Conservation (phyloP, 768 basidiomycete species). For the Panaeolus papilionaceus region DNA sequence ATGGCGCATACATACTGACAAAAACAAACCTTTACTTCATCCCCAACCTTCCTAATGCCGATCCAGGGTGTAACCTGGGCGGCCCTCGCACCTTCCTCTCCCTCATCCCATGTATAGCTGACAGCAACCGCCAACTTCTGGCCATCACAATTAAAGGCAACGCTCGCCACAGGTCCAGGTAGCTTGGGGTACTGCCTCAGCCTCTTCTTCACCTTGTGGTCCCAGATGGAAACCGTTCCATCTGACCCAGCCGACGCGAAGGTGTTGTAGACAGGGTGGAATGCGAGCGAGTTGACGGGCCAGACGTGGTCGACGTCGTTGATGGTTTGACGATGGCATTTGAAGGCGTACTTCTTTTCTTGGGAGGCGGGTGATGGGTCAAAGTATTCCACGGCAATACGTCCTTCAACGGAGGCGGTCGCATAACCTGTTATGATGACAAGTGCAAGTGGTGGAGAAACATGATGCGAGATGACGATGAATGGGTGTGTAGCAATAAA, state of each 20-base stretch:
- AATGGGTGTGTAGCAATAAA: not conserved
- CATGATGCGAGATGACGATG: not conserved
- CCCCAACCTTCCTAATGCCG: constrained; percentile 67
- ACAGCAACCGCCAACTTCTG: constrained; percentile 82
- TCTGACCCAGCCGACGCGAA: constrained; percentile 97
- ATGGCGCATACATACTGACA: not conserved
- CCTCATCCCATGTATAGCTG: constrained; percentile 92
- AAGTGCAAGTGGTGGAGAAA: not conserved
- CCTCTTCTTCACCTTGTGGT: constrained; percentile 95
- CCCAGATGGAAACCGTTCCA: constrained; percentile 95
- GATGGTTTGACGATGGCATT: constrained; percentile 89
- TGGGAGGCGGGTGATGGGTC: constrained; percentile 81
- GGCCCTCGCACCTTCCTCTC: constrained; percentile 65
- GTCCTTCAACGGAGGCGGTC: constrained; percentile 91
- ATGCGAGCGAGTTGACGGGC: constrained; percentile 94
- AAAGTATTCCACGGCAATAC: constrained; percentile 97
- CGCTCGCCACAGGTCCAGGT: constrained; percentile 71
- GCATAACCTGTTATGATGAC: constrained; percentile 74
- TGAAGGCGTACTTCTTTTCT: constrained; percentile 93
- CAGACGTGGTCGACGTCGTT: constrained; percentile 95
- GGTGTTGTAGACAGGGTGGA: constrained; percentile 93
- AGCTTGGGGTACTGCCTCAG: constrained; percentile 90
- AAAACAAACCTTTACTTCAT: constrained; percentile 67
- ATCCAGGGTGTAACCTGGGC: constrained; percentile 63
- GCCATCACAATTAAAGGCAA: constrained; percentile 87